Base-by-base conservation (phyloP, 768 basidiomycete genomes). In the Leucocoprinus birnbaumii region DNA sequence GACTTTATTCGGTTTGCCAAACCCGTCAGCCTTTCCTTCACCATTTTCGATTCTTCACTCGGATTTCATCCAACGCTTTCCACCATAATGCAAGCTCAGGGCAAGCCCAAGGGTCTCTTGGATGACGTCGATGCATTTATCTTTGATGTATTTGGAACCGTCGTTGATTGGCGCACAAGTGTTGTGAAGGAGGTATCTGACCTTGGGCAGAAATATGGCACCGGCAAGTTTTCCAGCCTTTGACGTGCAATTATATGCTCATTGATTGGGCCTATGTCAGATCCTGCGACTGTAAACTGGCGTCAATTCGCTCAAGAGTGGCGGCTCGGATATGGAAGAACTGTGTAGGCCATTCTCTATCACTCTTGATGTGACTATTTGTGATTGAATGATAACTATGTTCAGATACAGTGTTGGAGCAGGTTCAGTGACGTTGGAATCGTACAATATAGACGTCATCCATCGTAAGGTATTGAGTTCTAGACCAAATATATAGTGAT, bases 101-200 rank as follows among this genome's bases (percentile, higher is more conserved):
- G 18, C 37, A 18, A 27, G 11, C 13, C 46, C 22, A 24, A 18
- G 52, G 31, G 43, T 19, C 11, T 21, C 27, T 63, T 66, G 64
- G 46, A 60, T 25, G 64, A 67, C 18, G 63, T 80, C 21, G 72
- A 80, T 27, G 77, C 69, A 6, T 69, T 76, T 34, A 38, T 78
- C 8, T 81, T 81, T 49, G 80, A 82, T 44, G 73, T 77, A 13
- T 73, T 82, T 45, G 80, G 80, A 3, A 82, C 80, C 1, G 73
- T 75, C 2, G 77, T 80, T 10, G 76, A 82, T 56, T 82, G 74
- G 77, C 67, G 71, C 38, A 47, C 65, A 54, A 59, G 65, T 58
- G 59, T 74, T 31, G 55, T 67, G 31, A 59, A 57, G 26, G 75
- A 76, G 45, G 58, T 78, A 3, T 52, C 60, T 21, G 61, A 42